Evolutionary conservation across 345 rosid genomes (phyloP), one percentile per base, ranked within the genome.

Genomic region (Theobroma cacao): DNA sequence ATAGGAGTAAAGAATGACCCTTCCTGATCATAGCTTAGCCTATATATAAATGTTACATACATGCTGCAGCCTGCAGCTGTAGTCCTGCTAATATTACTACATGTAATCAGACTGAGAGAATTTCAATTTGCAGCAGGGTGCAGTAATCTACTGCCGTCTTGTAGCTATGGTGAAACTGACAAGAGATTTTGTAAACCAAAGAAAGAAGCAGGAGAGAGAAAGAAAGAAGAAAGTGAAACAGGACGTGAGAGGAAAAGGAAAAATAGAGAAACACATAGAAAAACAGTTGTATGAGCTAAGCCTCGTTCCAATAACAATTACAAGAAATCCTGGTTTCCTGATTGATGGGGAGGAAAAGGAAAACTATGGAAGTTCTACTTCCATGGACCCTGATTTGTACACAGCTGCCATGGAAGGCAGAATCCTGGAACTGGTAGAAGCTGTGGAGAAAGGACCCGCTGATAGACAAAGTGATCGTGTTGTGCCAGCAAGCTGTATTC

Each of bases 301-400:
- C 47, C 31, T 22, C 2, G 40, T 28, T 30, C 67, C 67, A 30
- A 15, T 62, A 28, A 4, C 47, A 67, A 26, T 28, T 38, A 14
- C 26, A n/a, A 22, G 0, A 67, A 24, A 3, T 22, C 18, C 33
- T 26, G 41, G 72, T 41, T 38, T 66, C 14, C 24, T 2, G 12
- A 34, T n/a, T 41, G 53, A 67, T 20, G 31, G 53, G 72, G 53
- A 67, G 24, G 71, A 60, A 14, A 60, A 10, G 65, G 65, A 65
- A 22, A 65, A 18, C 47, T 67, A 68, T 26, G 55, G 38, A 14
- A 68, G 3, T 45, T 26, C 38, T n/a, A 68, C 38, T 43, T 45
- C 18, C 73, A 68, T 68, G 73, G 73, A 68, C 34, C 73, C 55
- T 20, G 56, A 68, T 41, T 14, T 45, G 55, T 28, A 68, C 73